Percentiles rank a stretch among this genome's conserved stretches.
Conservation (phyloP, 169 alveolate species). For the Plasmodium cynomolgi region DNA sequence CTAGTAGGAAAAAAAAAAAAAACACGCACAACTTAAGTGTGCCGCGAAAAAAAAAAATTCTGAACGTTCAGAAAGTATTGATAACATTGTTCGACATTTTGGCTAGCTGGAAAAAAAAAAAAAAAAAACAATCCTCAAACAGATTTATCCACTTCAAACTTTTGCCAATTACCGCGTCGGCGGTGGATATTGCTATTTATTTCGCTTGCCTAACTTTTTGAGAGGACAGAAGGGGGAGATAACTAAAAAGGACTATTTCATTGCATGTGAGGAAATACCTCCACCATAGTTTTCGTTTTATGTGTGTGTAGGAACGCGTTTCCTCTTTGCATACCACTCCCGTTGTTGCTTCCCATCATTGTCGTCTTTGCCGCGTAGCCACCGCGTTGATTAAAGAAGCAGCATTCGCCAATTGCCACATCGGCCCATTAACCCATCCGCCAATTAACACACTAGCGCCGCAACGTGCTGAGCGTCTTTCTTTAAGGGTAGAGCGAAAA, state of each 20-base stretch:
- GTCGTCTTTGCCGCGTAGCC: background rate
- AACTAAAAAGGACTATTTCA: background rate
- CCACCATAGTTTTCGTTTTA: background rate
- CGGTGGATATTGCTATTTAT: background rate
- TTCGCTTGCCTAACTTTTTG: background rate
- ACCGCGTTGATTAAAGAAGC: background rate
- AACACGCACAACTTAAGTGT: background rate
- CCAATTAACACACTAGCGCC: background rate
- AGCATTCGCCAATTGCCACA: background rate
- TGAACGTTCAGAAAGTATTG: constrained; percentile 45
- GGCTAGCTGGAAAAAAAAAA: constrained; percentile 14
- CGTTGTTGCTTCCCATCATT: background rate
- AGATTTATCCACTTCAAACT: background rate
- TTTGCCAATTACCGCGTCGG: background rate
- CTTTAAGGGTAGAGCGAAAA: background rate
- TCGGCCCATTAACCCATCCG: background rate
- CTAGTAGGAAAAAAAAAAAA: constrained; percentile 28
- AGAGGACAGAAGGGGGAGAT: background rate
- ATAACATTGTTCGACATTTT: constrained; percentile 9
- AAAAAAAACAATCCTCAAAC: background rate
- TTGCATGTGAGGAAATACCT: background rate
- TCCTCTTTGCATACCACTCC: background rate
- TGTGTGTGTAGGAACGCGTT: background rate
- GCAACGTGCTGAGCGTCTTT: background rate
- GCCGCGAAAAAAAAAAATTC: constrained; percentile 10